phyloP scores from a whole-genome alignment of 2,329 filamentous ascomycete genomes.

The Pseudonectria foliicola region DNA sequence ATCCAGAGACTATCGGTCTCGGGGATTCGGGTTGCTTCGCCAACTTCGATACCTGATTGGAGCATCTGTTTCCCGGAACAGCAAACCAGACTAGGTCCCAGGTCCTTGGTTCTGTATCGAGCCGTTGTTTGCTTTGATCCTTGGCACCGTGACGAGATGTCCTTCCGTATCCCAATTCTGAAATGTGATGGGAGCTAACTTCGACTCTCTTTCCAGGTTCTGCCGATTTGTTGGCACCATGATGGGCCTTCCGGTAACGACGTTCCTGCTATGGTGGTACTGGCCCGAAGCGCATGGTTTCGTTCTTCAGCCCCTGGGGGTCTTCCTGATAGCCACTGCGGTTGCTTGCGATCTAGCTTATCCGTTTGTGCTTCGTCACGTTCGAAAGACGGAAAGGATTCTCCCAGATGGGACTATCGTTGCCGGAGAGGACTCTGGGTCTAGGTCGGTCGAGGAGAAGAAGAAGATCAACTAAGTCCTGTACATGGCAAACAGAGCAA shows the following conservation, averaged over 20 bases:
- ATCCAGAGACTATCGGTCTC: no score
- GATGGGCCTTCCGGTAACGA: conserved; percentile 32
- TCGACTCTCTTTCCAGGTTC: conserved; percentile 27
- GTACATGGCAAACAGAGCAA: no score
- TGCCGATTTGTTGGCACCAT: conserved; percentile 36
- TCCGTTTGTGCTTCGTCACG: conserved; percentile 33
- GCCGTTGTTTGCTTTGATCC: no score
- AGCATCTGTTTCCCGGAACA: no score
- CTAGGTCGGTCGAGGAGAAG: conserved; percentile 2
- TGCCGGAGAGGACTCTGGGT: conserved; percentile 16
- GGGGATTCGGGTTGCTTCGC: no score
- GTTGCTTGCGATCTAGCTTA: conserved; percentile 38
- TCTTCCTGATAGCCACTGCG: conserved; percentile 35
- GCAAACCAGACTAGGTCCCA: no score
- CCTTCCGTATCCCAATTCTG: no score
- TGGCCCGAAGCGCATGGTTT: conserved; percentile 46
- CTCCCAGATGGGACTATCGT: conserved; percentile 32
- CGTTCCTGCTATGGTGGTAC: conserved; percentile 38
- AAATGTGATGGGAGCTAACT: conserved; percentile 11
- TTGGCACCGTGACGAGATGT: no score
- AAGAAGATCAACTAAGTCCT: conserved; percentile 15
- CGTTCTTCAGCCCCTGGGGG: conserved; percentile 33
- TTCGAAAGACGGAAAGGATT: conserved; percentile 31
- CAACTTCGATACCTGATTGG: no score
- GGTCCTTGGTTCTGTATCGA: no score